Conservation (phyloP, 2,329 filamentous ascomycete species). For the Lasiodiplodia gonubiensis region DNA sequence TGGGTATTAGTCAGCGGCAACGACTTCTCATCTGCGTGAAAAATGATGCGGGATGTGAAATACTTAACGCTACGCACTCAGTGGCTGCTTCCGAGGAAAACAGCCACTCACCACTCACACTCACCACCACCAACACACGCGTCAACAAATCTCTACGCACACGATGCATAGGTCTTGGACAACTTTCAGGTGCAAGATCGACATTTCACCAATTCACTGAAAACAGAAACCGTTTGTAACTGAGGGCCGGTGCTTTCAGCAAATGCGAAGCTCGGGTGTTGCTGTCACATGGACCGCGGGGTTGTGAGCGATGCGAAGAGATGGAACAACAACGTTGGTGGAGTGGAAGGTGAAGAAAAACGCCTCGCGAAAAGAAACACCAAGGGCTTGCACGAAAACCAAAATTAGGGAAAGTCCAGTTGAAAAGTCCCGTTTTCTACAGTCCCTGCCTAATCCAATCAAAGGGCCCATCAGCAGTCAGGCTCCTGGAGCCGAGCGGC, state of each 20-base stretch:
- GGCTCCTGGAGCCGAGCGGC: too few species aligned
- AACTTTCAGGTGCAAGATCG: fast-evolving
- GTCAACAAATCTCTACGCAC: background rate
- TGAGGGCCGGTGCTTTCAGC: background rate
- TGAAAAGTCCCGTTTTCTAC: background rate
- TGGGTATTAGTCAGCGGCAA: too few species aligned
- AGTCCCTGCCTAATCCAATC: too few species aligned
- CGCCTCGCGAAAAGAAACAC: background rate
- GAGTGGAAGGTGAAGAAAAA: background rate
- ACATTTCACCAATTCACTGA: background rate
- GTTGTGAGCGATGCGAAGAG: background rate
- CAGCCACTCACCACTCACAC: too few species aligned
- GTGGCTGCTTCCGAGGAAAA: too few species aligned
- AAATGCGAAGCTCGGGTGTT: background rate
- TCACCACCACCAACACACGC: background rate
- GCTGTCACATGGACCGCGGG: background rate
- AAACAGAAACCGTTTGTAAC: background rate
- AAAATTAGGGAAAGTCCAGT: background rate
- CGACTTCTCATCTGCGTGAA: too few species aligned
- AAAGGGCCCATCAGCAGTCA: too few species aligned
- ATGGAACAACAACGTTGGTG: background rate
- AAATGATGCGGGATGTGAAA: too few species aligned
- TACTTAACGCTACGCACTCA: too few species aligned
- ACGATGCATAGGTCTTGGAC: background rate
- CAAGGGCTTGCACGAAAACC: background rate